Base-by-base conservation (phyloP, 2,329 filamentous ascomycete genomes). In the Pseudogymnoascus sp. region DNA sequence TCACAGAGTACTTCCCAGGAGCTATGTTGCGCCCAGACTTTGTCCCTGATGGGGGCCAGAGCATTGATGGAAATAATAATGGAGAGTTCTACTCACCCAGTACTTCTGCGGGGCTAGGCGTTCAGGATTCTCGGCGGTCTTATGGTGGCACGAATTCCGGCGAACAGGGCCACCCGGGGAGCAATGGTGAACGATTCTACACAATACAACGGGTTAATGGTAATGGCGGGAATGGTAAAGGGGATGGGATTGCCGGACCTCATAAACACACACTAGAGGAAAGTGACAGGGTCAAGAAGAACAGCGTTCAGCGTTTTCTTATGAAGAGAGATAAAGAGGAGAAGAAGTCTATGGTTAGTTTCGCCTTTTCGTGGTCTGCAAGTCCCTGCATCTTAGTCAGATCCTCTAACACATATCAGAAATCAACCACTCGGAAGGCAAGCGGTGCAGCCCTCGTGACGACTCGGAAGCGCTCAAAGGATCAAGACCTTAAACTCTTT, bases 211-310 rank as follows among this genome's bases (percentile, higher is more conserved):
- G 88, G 38, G 88, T 91, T 6, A 90, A 91, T 73, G 88, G 88
- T 0, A 90, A 89, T 68, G 87, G 86, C 1, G 85, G 82, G 0
- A 90, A 89, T 69, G 87, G 86, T 2, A 88, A 88, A 71, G 80
- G 81, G 9, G 87, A 89, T 66, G 86, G 85, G 6, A 80, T 87
- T 47, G 80, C 83, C 18, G 87, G 87, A 7, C 84, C 85, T n/a
- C 89, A 93, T 71, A 87, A 87, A 67, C 89, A 92, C 72, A 82
- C 81, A 0, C 73, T 93, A 6, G 83, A 83, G 60, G 87, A 87
- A 67, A 91, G 88, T 68, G 89, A 92, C 70, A 82, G 85, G 64
- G 87, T 92, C 36, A 92, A 92, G 76, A 91, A 90, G 76, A 91
- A 89, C 64, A 91, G 85, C 65, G 86, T 91, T 5, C 80, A 88